Evolutionary conservation across 345 rosid genomes (phyloP), one percentile per base, ranked within the genome.

Genomic region (Brassica carinata): DNA sequence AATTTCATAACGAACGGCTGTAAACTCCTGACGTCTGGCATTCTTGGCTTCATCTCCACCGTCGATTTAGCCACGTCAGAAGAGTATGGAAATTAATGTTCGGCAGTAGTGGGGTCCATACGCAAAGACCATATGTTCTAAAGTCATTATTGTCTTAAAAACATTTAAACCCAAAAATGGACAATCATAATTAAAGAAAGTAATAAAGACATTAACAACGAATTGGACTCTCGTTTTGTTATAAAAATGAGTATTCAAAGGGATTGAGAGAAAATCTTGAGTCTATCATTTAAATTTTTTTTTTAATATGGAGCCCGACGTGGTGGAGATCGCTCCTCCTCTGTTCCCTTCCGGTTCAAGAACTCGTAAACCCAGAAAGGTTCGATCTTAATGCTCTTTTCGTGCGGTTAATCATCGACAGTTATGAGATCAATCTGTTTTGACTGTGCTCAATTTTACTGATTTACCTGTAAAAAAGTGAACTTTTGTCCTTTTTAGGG

Each of bases 221-320:
- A 74, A 45, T 29, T 18, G 26, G 69, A 61, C 45, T 45, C 58
- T 53, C 58, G 58, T 14, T 1, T 19, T 61, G 36, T 55, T 55
- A 15, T 61, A 40, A 30, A 27, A 43, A 64, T 31, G 64, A 27
- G 71, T 53, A 63, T 70, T 71, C 29, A 10, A 77, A 77, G 57
- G 23, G 36, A 62, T 70, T 4, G 14, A 51, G 30, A 64, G 11
- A 55, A 43, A 64, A 69, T 11, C 48, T 77, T 40, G 17, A 77
- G 26, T 59, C 68, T 34, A n/a, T n/a, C n/a, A n/a, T n/a, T n/a
- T n/a, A n/a, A n/a, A n/a, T n/a, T n/a, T n/a, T n/a, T n/a, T n/a
- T n/a, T n/a, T n/a, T 48, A 48, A 48, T 48, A 53, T 93, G 92
- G 97, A 91, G 75, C 87, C 92, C 3, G 93, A 90, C 51, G 91